These are phyloP conservation scores for Wickerhamomyces queroliae DNA, from an alignment of 805 yeast species.

Conservation along the genomic window DNA sequence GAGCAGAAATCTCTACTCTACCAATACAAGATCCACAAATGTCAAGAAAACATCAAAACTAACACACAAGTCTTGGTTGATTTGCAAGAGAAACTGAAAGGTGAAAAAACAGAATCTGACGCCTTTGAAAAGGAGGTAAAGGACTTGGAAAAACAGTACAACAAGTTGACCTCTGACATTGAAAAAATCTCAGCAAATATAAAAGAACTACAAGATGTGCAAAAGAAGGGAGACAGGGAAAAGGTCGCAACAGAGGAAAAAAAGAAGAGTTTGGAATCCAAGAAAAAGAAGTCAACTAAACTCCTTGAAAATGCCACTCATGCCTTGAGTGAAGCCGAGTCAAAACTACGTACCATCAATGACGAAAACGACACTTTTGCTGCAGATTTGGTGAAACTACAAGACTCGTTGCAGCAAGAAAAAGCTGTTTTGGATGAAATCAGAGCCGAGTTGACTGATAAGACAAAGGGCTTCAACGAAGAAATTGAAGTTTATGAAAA, in stretches of 20 bases:
- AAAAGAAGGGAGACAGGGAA: conserved; percentile 44
- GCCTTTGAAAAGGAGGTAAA: conserved; percentile 34
- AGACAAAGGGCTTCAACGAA: conserved; percentile 62
- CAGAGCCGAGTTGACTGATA: conserved; percentile 60
- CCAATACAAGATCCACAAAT: conserved; percentile 44
- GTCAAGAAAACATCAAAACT: conserved; percentile 32
- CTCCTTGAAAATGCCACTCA: conserved; percentile 41
- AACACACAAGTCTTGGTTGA: conserved; percentile 33
- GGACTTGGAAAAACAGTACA: conserved; percentile 25
- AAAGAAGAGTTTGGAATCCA: conserved; percentile 55
- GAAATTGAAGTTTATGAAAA: conserved; percentile 60
- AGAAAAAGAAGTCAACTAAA: conserved; percentile 55
- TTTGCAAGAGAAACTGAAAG: conserved; percentile 33
- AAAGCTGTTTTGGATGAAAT: conserved; percentile 54
- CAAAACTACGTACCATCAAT: conserved; percentile 39
- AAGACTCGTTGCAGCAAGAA: conserved; percentile 43
- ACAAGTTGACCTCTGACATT: conserved; percentile 15
- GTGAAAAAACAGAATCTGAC: conserved; percentile 36
- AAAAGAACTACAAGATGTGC: conserved; percentile 27
- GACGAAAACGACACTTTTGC: conserved; percentile 39
- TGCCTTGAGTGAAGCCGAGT: conserved; percentile 37
- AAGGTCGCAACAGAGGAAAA: conserved; percentile 74
- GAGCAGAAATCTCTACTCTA: conserved; percentile 46
- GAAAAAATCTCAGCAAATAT: conserved; percentile 22
- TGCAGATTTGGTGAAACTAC: conserved; percentile 39